Conservation (phyloP, 257 asterid species). For the Jacaranda mimosifolia region DNA sequence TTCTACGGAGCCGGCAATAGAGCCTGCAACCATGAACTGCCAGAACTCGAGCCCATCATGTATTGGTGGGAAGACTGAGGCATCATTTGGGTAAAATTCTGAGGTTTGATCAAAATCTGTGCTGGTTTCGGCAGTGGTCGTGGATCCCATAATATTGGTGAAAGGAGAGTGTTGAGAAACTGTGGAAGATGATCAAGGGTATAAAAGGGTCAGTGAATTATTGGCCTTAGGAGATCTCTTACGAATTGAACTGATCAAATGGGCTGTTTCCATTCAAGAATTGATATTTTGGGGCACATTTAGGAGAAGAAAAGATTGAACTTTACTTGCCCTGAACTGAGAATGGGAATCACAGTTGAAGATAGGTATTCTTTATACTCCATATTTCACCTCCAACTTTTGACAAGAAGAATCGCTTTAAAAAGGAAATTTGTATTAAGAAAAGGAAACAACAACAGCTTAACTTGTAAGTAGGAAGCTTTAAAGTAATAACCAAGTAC, state of each 20-base stretch:
- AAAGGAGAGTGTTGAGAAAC: constrained; percentile 34
- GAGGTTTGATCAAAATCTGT: constrained; percentile 12
- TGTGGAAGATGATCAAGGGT: constrained; percentile 20
- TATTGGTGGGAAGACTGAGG: constrained; percentile 28
- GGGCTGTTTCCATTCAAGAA: constrained; percentile 11
- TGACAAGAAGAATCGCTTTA: neutral
- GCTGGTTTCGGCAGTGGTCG: constrained; percentile 29
- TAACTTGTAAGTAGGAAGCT: neutral
- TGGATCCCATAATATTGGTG: constrained; percentile 39
- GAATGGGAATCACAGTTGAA: constrained; percentile 26
- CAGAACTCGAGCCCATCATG: constrained; percentile 68
- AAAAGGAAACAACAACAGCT: neutral
- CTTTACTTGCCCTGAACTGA: too few species aligned
- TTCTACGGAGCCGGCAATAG: constrained; percentile 67
- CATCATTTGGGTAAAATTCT: constrained; percentile 28
- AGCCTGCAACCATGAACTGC: constrained; percentile 77
- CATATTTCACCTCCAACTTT: constrained; percentile 12
- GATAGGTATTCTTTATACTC: constrained; percentile 31
- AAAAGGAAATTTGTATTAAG: neutral
- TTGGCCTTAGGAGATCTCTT: constrained; percentile 28
- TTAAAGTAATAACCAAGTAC: neutral
- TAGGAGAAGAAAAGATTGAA: neutral
- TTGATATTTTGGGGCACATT: neutral
- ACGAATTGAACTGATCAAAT: constrained; percentile 3
- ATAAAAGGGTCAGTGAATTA: constrained; percentile 37